A percentile compares a stretch with the other conserved stretches of the same genome.
Conservation (phyloP, 179 eudicot genomes). For the Beta corolliflora region DNA sequence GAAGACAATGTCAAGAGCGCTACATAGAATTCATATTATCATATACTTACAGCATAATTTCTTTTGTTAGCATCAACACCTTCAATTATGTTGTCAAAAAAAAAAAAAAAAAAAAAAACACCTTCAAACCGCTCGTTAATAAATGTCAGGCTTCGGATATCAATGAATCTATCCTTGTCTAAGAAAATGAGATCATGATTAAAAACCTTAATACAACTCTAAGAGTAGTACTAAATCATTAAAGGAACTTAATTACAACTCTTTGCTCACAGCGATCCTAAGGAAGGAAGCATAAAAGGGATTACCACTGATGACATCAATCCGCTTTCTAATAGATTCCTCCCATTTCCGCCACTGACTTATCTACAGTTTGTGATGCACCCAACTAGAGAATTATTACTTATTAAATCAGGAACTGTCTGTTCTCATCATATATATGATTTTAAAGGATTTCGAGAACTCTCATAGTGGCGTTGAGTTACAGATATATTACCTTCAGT, state of each 20-base stretch:
- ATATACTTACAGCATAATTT: not conserved
- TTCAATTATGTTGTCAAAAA: too few relatives aligned
- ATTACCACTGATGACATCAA: not conserved
- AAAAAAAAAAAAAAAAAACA: too few relatives aligned
- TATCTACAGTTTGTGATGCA: slow-evolving; percentile 19
- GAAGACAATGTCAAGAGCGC: not conserved
- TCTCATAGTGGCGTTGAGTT: not conserved
- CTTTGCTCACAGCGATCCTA: not conserved
- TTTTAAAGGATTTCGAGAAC: not conserved
- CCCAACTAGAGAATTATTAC: not conserved
- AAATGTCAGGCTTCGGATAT: slow-evolving; percentile 12
- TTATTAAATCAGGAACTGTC: not conserved
- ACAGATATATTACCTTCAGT: slow-evolving; percentile 23
- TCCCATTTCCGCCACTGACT: slow-evolving; percentile 35
- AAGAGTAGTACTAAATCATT: not conserved
- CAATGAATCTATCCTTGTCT: not conserved
- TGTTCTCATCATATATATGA: not conserved
- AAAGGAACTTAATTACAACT: not conserved
- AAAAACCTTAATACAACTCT: too few relatives aligned
- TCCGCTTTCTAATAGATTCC: slow-evolving; percentile 13
- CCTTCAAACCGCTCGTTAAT: slow-evolving; percentile 1
- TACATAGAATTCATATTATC: not conserved
- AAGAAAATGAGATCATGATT: not conserved
- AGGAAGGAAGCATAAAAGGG: not conserved
- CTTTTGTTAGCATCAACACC: slow-evolving; percentile 23